These are phyloP conservation scores for Dactylonectria estremocensis DNA, from an alignment of 2,329 filamentous ascomycete species.

Conservation along the genomic window DNA sequence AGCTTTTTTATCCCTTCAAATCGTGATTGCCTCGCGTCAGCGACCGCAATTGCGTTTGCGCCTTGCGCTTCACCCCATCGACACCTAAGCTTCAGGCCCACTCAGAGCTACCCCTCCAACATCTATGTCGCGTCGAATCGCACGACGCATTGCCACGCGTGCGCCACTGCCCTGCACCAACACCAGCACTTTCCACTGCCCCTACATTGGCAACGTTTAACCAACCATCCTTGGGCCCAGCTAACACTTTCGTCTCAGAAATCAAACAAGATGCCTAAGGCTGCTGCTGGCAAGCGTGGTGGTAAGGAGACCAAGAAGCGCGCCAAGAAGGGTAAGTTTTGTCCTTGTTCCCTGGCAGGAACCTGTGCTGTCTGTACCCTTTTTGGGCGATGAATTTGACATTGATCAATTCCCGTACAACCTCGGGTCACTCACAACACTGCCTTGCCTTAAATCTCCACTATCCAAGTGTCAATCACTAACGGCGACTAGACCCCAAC, in stretches of 20 bases:
- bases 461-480: neutral
- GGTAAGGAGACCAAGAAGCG: conserved; percentile 71
- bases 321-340: conserved; percentile 72
- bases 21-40: conserved; percentile 37
- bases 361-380: neutral
- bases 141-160: neutral
- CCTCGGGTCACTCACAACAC: neutral
- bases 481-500: conserved; percentile 81
- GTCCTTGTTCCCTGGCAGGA: neutral
- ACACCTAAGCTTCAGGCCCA: conserved; percentile 34
- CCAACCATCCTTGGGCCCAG: neutral
- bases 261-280: conserved; percentile 71
- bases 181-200: neutral
- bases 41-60: conserved; percentile 50
- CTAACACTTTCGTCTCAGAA: conserved; percentile 49
- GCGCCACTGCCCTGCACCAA: neutral
- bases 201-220: neutral
- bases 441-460: neutral
- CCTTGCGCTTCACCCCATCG: conserved; percentile 39
- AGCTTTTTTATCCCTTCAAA: conserved; percentile 37
- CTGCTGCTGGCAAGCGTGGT: conserved; percentile 66
- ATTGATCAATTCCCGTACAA: neutral
- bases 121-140: conserved; percentile 19
- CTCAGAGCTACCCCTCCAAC: conserved; percentile 45
- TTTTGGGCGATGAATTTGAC: neutral